These are phyloP conservation scores for Basidiobolus meristosporus DNA, from an alignment of 371 early-diverging fungal genomes.

Conservation along the genomic window DNA sequence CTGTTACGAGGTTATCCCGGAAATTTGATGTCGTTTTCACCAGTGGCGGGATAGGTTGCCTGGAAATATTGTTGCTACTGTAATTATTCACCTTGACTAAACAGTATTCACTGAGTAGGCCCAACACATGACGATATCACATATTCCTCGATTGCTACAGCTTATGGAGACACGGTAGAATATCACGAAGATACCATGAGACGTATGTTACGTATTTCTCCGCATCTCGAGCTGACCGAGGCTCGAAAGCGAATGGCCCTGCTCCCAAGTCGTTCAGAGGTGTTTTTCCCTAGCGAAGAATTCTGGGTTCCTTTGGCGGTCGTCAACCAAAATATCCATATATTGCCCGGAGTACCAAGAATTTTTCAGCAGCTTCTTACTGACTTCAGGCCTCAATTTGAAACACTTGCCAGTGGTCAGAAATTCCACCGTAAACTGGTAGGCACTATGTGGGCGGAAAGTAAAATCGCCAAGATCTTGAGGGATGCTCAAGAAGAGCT, in stretches of 20 bases:
- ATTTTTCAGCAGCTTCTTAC: slow-evolving; percentile 30
- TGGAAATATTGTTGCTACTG: too few species aligned
- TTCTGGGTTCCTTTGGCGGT: slow-evolving; percentile 56
- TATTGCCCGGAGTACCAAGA: slow-evolving; percentile 51
- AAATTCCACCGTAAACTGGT: slow-evolving; percentile 27
- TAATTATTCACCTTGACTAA: neutral
- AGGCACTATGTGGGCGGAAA: slow-evolving; percentile 26
- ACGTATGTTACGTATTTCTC: slow-evolving; percentile 19
- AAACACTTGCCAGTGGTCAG: slow-evolving; percentile 6
- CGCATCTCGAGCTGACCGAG: neutral
- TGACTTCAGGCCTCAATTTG: slow-evolving; percentile 5
- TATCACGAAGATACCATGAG: slow-evolving; percentile 30
- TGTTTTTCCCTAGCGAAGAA: slow-evolving; percentile 7
- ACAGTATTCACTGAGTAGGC: slow-evolving; percentile 6
- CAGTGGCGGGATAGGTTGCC: slow-evolving; percentile 42
- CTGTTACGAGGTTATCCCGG: slow-evolving; percentile 21
- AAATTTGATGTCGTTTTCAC: slow-evolving; percentile 42
- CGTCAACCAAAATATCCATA: slow-evolving; percentile 37
- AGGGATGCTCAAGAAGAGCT: slow-evolving; percentile 19
- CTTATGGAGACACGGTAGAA: slow-evolving; percentile 22
- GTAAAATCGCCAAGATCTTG: slow-evolving; percentile 29
- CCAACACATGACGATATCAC: slow-evolving; percentile 59
- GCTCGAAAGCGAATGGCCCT: slow-evolving; percentile 47
- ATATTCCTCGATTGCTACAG: slow-evolving; percentile 38
- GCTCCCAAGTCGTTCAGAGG: too few species aligned